Evolutionary conservation across 2,329 filamentous ascomycete genomes (phyloP).

Genomic region (Rhynchosporium agropyri): DNA sequence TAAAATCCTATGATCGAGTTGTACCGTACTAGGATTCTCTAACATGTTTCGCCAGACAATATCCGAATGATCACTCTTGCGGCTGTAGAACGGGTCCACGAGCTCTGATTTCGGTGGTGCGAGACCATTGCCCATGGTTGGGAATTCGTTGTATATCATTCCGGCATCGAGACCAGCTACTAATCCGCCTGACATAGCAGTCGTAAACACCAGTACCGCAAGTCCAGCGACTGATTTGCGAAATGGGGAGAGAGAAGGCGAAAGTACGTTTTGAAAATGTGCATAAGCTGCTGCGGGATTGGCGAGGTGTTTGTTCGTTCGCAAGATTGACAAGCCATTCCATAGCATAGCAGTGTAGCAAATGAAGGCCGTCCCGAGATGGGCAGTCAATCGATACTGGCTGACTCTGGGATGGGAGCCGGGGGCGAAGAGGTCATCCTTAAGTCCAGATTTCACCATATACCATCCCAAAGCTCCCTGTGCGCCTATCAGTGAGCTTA

Average conservation of each 20-base stretch:
- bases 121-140: conserved; percentile 85
- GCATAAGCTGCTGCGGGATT: conserved; percentile 65
- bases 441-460: conserved; percentile 98
- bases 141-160: conserved; percentile 98
- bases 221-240: conserved; percentile 72
- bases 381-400: conserved; percentile 89
- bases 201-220: conserved; percentile 77
- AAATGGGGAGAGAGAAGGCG: conserved; percentile 72
- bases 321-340: conserved; percentile 82
- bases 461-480: conserved; percentile 98
- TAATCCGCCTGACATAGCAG: conserved; percentile 89
- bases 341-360: conserved; percentile 96
- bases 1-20: conserved; percentile 92
- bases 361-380: conserved; percentile 86
- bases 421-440: conserved; percentile 91
- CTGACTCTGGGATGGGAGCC: conserved; percentile 90
- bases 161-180: conserved; percentile 95
- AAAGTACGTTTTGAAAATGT: conserved; percentile 62
- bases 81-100: conserved; percentile 82
- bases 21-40: conserved; percentile 93
- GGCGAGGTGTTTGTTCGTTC: conserved; percentile 70
- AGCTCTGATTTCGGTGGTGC: conserved; percentile 82
- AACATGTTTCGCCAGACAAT: conserved; percentile 97
- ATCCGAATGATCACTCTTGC: conserved; percentile 75
- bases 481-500: conserved; percentile 87